Evolutionary conservation across 1,284 basidiomycete species (phyloP).

Genomic region (Neolentinus lepideus): DNA sequence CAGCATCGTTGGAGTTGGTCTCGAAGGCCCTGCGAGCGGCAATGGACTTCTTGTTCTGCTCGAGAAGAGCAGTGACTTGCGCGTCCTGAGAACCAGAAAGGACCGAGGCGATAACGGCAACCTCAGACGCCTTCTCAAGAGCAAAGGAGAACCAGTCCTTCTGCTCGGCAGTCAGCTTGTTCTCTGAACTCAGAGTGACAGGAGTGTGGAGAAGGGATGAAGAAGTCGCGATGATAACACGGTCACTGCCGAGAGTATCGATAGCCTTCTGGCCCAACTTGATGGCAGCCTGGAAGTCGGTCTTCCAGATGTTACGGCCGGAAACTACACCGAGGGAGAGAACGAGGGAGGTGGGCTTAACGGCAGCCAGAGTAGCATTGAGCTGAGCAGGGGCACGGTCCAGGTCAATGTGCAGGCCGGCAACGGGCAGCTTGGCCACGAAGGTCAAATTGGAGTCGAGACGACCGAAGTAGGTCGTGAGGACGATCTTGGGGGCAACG

Average conservation of each 20-base stretch:
- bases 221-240: conserved; percentile 92
- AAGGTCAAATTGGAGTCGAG: conserved; percentile 90
- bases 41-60: conserved; percentile 90
- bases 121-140: conserved; percentile 92
- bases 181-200: conserved; percentile 91
- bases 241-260: conserved; percentile 74
- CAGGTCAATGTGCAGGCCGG: conserved; percentile 95
- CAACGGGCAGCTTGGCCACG: conserved; percentile 89
- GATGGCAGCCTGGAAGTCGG: conserved; percentile 84
- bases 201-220: conserved; percentile 99
- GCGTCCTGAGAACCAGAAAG: conserved; percentile 80
- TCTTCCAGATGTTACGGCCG: conserved; percentile 99
- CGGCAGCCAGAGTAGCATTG: conserved; percentile 74
- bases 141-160: conserved; percentile 99
- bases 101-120: conserved; percentile 80
- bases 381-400: conserved; percentile 92
- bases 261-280: conserved; percentile 84
- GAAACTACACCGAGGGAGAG: conserved; percentile 97
- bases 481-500: conserved; percentile 85
- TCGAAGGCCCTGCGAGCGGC: conserved; percentile 96
- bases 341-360: conserved; percentile 77
- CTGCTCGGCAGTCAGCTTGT: conserved; percentile 85
- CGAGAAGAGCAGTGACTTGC: conserved; percentile 61
- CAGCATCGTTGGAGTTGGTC: conserved; percentile 88
- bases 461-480: conserved; percentile 96